Evolutionary conservation across 2,329 filamentous ascomycete genomes (phyloP), one percentile per base, ranked within the genome.

Genomic region (Orbilia brochopaga): DNA sequence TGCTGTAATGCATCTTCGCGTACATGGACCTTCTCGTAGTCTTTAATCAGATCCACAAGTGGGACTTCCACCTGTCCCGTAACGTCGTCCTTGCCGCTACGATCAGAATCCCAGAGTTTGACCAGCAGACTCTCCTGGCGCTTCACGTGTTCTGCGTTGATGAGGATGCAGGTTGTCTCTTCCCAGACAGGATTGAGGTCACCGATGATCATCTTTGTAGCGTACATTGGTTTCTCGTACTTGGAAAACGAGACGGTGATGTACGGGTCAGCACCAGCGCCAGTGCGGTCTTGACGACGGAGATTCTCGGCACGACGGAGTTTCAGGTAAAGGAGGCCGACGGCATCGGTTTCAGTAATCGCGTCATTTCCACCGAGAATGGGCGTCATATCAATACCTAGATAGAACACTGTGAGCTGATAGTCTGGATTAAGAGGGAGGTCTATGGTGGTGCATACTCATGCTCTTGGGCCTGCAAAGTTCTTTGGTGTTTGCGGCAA

Each of bases 211-310:
- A 97, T 92, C 53, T 94, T 88, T 1, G 94, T 97, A 80, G 92
- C 97, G 80, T 96, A 97, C 86, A 96, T 95, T 1, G 93, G 93
- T 81, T 99, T 99, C 64, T 90, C 90, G 76, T 97, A 97, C 79
- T 97, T 97, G 77, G 91, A 95, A 82, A 96, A 97, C 35, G 90
- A 89, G 40, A 97, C 84, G 35, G 93, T 97, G 78, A 97, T 95
- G 79, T 97, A 97, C 0, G 93, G 92, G 76, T 99, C 94, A 56
- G 90, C 95, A 50, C 93, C 93, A 40, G 93, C 92, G n/a, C 91
- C 90, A 58, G 88, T 85, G 77, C 88, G 92, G 78, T 99, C 94
- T 78, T 97, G 93, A 80, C 96, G 97, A 82, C 91, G 95, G 65
- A 99, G 84, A 0, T 90, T 91, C 23, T 86, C 83, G 13, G 93